phyloP scores from a whole-genome alignment of 306 rosid species.

The Trichosanthes truncata region DNA sequence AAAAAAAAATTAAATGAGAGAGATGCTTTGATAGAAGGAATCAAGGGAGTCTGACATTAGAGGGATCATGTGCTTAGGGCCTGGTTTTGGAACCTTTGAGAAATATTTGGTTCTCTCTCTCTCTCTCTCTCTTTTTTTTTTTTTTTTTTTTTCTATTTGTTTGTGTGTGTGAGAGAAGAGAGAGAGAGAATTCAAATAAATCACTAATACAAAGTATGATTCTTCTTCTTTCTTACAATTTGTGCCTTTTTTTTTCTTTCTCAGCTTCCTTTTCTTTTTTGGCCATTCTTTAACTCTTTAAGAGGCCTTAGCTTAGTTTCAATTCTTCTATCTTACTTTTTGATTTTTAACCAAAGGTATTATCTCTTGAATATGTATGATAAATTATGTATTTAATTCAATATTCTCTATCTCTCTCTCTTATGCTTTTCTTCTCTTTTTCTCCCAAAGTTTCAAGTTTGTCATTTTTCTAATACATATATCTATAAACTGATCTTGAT shows the following conservation, averaged over 20 bases:
- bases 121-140: neutral
- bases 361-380: conserved; percentile 1
- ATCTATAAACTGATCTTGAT: neutral
- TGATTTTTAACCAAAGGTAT: conserved; percentile 1
- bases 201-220: conserved; percentile 59
- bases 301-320: neutral
- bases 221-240: conserved; percentile 46
- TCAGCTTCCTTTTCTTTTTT: conserved; percentile 9
- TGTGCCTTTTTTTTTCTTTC: conserved; percentile 12
- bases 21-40: conserved; percentile 50
- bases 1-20: conserved; percentile 16
- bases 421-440: conserved; percentile 16
- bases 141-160: too few species aligned
- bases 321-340: conserved; percentile 22
- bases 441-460: conserved; percentile 1
- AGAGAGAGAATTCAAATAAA: conserved; percentile 59
- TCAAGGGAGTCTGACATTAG: conserved; percentile 60
- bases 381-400: neutral
- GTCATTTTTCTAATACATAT: conserved; percentile 3
- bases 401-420: conserved; percentile 12
- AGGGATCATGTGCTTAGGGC: conserved; percentile 87
- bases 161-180: too few species aligned
- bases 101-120: neutral
- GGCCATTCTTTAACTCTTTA: conserved; percentile 17
- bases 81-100: conserved; percentile 45